Base-by-base conservation (phyloP, 164 flowering plant species). In the Nelumbo lutea region DNA sequence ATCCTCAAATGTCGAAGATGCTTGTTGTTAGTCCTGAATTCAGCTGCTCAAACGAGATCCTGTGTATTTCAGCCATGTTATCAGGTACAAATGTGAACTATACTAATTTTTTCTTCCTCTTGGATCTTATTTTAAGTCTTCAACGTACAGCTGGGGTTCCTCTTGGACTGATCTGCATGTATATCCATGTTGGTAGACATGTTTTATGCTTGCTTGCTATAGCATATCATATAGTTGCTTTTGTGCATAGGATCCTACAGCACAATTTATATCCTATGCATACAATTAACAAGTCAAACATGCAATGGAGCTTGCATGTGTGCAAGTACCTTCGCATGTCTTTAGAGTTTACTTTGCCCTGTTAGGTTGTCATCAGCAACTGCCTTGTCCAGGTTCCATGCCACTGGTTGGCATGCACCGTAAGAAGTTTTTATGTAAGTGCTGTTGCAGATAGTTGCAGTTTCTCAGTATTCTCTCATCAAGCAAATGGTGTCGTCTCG, bases 381-480 rank as follows among this genome's bases (percentile, higher is more conserved):
- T 85, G 79, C 86, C 86, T 79, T 84, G 77, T 91, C 86, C 85
- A 79, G 94, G 85, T 83, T 75, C 79, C 87, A 85, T 87, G 93
- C 89, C 88, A 81, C 76, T 75, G 56, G 83, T 80, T 80, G 88
- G 96, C 90, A 83, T 86, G 90, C 68, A 70, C 90, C 89, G 73
- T 82, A 81, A 27, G 87, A 83, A 70, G 80, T 83, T 81, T 86
- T 79, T 86, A 85, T 86, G 91, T 79, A 81, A 85, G 90, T 85
- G 93, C 96, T 90, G 97, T 84, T 94, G 96, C 90, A 87, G 86
- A 82, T 91, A 95, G 98, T 87, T 90, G 87, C 96, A 90, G 90
- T 92, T 90, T 87, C 88, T 90, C 97, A 90, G 96, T 90, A 83
- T 88, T 90, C 88, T 89, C 91, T 94, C 91, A 84, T 90, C 83